Evolutionary conservation across 1,284 basidiomycete genomes (phyloP), one percentile per base, ranked within the genome.

Genomic region (Ustilago cynodontis): DNA sequence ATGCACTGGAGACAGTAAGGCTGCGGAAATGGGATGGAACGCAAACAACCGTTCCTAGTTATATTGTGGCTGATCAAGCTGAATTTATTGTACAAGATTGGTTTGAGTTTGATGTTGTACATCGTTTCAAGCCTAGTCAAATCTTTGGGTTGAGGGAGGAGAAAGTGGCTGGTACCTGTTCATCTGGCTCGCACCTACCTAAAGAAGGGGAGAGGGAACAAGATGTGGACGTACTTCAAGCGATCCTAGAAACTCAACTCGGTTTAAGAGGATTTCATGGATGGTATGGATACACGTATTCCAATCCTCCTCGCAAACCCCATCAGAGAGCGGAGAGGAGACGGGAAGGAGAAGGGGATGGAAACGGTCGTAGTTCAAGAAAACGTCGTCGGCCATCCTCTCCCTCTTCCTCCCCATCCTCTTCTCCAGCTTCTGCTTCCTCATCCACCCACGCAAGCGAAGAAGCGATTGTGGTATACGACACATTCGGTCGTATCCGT

Each of bases 1-100:
- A 31, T 26, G 18, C 31, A n/a, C n/a, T n/a, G n/a, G 31, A 11
- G 11, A 33, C 31, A 33, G 65, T 72, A 2, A 49, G 43, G 5
- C 39, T 72, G 33, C 60, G 70, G 26, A 66, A 63, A 20, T 72
- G 70, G 70, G 70, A 72, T 37, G 70, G 70, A n/a, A 31, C 57
- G 13, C 39, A 35, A 2, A 47, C 37, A 1, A 31, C 31, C 2
- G 59, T 72, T 1, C 70, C 65, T 0, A 26, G 59, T 1, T 72
- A 58, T 14, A 24, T 72, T 0, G 57, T 72, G 0, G 56, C 70
- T 0, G 65, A 64, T 16, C 13, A 49, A 1, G 51, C 57, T 0
- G 70, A 72, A 13, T 7, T 0, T 3, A 57, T 33, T 0, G 18
- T 72, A 2, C 57, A 72, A 24, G 56, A 72, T 10, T 7, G 7